Percentiles rank a stretch among this genome's conserved stretches.
Conservation (phyloP, 331 rosid species). For the Rhamnella rubrinervis region DNA sequence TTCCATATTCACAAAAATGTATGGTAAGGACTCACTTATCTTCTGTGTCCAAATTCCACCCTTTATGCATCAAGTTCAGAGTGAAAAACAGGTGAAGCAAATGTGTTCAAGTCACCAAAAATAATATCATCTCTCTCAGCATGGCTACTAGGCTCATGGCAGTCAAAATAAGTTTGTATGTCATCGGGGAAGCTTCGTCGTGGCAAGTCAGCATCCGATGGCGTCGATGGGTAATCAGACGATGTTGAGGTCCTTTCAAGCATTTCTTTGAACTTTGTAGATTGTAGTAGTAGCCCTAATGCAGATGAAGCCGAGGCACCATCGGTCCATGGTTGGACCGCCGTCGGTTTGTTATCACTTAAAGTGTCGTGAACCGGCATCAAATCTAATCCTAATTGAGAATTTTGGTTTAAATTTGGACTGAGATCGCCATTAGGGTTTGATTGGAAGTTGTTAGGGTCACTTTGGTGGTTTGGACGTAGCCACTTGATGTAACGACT, state of each 20-base stretch:
- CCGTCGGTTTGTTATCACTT: slow-evolving; percentile 1
- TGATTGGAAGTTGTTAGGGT: slow-evolving; percentile 27
- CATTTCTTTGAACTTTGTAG: slow-evolving; percentile 67
- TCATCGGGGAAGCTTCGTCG: slow-evolving; percentile 75
- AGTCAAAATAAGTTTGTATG: slow-evolving; percentile 77
- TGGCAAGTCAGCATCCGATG: slow-evolving; percentile 32
- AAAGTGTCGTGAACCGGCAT: slow-evolving; percentile 14
- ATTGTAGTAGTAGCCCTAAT: slow-evolving; percentile 44
- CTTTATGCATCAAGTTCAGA: slow-evolving; percentile 53
- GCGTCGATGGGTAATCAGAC: slow-evolving; percentile 18
- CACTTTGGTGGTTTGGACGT: slow-evolving; percentile 37
- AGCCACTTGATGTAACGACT: slow-evolving; percentile 63
- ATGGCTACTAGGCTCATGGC: slow-evolving; percentile 46
- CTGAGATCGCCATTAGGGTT: slow-evolving; percentile 9
- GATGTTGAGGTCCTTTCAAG: slow-evolving; percentile 42
- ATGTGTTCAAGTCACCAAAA: slow-evolving; percentile 57
- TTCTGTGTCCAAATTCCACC: not conserved
- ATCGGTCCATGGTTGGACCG: slow-evolving; percentile 2
- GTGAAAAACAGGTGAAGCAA: slow-evolving; percentile 56
- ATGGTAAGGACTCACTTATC: not conserved
- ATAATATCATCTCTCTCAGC: slow-evolving; percentile 60
- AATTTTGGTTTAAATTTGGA: slow-evolving; percentile 12
- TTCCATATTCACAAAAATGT: not conserved
- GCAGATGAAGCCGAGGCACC: slow-evolving; percentile 42
- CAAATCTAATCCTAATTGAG: slow-evolving; percentile 26